Evolutionary conservation across 2,329 filamentous ascomycete genomes (phyloP).

Genomic region (Curvularia sp.): DNA sequence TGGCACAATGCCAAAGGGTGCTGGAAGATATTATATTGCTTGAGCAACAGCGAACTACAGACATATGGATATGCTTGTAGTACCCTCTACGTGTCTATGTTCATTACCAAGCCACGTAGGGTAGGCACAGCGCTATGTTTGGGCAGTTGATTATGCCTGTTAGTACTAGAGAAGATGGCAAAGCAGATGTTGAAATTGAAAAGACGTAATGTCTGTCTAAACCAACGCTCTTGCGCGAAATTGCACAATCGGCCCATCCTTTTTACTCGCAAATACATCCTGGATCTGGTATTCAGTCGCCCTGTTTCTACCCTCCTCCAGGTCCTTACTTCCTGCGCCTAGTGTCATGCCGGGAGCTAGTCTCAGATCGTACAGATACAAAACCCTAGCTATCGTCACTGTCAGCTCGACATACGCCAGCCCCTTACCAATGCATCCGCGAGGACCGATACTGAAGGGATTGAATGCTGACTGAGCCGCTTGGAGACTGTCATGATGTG

Average conservation of each 20-base stretch:
- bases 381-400: slow-evolving; percentile 66
- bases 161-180: neutral
- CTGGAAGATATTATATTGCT: too few species aligned
- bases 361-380: slow-evolving; percentile 68
- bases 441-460: slow-evolving; percentile 73
- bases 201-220: neutral
- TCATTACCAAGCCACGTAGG: too few species aligned
- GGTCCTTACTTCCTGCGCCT: slow-evolving; percentile 42
- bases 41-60: too few species aligned
- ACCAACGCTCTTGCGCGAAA: slow-evolving; percentile 38
- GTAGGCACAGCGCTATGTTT: too few species aligned
- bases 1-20: too few species aligned
- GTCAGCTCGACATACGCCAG: slow-evolving; percentile 73
- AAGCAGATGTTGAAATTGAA: neutral
- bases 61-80: too few species aligned
- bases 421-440: slow-evolving; percentile 76
- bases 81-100: too few species aligned
- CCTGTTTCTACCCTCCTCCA: slow-evolving; percentile 45
- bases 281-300: slow-evolving; percentile 70
- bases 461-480: slow-evolving; percentile 73
- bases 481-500: slow-evolving; percentile 37
- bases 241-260: slow-evolving; percentile 74
- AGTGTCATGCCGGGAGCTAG: slow-evolving; percentile 44
- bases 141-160: too few species aligned
- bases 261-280: slow-evolving; percentile 76